Percentiles rank a stretch among this genome's conserved stretches.
These are phyloP conservation scores for Gonium pectorale DNA, from an alignment of 139 green algal species.

Conservation along the genomic window DNA sequence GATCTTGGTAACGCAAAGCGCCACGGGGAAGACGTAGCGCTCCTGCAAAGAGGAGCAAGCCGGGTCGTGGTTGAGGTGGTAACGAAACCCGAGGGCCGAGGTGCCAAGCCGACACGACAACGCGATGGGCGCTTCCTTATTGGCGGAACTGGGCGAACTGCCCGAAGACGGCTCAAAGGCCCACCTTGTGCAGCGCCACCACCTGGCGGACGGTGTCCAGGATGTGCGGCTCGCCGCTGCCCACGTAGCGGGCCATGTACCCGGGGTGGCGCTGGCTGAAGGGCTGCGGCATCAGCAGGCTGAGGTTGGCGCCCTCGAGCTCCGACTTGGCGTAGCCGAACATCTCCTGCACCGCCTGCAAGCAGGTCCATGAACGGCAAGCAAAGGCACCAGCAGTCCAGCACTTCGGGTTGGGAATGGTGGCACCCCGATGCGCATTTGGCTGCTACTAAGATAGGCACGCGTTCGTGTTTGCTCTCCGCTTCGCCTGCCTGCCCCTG, in stretches of 20 bases:
- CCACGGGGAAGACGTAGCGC: slow-evolving; percentile 45
- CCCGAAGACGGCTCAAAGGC: too few relatives aligned
- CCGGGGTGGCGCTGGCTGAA: slow-evolving; percentile 46
- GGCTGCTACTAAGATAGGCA: too few relatives aligned
- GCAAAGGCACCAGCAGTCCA: too few relatives aligned
- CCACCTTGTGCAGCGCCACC: slow-evolving; percentile 53
- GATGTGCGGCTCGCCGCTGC: slow-evolving; percentile 48
- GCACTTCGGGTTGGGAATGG: too few relatives aligned
- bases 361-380: background rate
- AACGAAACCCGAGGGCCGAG: too few relatives aligned
- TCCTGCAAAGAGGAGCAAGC: slow-evolving; percentile 11
- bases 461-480: too few relatives aligned
- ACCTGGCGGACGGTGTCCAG: slow-evolving; percentile 60
- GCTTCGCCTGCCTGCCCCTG: too few relatives aligned
- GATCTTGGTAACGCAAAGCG: slow-evolving; percentile 47
- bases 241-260: slow-evolving; percentile 53
- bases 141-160: too few relatives aligned
- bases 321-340: slow-evolving; percentile 57
- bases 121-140: too few relatives aligned
- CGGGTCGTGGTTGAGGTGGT: background rate
- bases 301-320: slow-evolving; percentile 51
- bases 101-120: too few relatives aligned
- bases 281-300: slow-evolving; percentile 55
- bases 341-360: slow-evolving; percentile 25
- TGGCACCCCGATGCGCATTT: too few relatives aligned